Base-by-base conservation (phyloP, 768 basidiomycete genomes). In the Podaxis rugospora region DNA sequence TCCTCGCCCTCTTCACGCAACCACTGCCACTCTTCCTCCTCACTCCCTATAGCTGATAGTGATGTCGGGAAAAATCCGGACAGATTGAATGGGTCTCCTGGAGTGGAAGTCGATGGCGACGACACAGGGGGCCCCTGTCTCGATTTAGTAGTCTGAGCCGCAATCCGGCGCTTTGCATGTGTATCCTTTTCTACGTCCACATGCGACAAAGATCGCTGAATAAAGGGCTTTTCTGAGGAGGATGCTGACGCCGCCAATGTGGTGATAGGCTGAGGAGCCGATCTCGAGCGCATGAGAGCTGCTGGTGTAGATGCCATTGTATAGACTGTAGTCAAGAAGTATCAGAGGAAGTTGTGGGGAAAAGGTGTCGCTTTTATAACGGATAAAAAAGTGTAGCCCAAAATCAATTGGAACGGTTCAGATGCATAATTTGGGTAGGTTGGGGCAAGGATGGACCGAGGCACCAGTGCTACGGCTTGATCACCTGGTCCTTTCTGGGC, bases 51-150 rank as follows among this genome's bases (percentile, higher is more conserved):
- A 5, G 51, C 42, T 18, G 51, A 60, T 16, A 67, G 44, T 64
- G 77, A 65, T 3, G 66, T 62, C 4, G 83, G 81, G 67, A 82
- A 83, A 71, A 83, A 83, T 7, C 76, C 76, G 35, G 69, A 68
- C 59, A 84, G 72, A 67, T 70, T 79, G 71, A 83, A 83, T 3
- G 81, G 80, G 62, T 68, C 64, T 4, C 57, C 57, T 10, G 42
- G 42, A 7, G 42, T 6, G 9, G 55, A 44, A 14, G 55, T 72
- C 73, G 50, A 18, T 9, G 50, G 28, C 42, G 50, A 23, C 36
- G 62, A 64, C 35, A 66, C 65, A 35, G 67, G 70, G 47, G 25
- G 35, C 37, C 46, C 37, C 57, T 44, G 44, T 57, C 54, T 55
- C 47, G 37, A 27, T 44, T 49, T 40, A 16, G 36, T 55, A 36